Percentiles rank a stretch among this genome's conserved stretches.
Evolutionary conservation across 495 filamentous ascomycete genomes (phyloP).

Genomic region (Penicillium flavigenum): DNA sequence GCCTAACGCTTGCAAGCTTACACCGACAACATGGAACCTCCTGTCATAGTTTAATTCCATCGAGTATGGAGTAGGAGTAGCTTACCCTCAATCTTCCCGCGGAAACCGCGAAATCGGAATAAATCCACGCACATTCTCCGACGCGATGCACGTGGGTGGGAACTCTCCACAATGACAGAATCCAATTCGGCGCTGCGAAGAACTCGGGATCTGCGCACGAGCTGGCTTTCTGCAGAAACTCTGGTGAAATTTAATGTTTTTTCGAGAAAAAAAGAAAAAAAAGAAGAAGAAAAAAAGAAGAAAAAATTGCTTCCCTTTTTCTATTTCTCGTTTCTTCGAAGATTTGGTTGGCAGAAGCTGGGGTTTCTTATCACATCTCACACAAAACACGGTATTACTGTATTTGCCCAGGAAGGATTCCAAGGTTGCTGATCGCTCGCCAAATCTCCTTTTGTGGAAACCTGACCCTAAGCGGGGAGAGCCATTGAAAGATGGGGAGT

Average conservation of each 20-base stretch:
- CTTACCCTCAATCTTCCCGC: slow-evolving; percentile 9
- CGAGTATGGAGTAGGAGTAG: neutral
- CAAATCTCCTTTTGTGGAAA: slow-evolving; percentile 9
- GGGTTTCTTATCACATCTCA: slow-evolving; percentile 9
- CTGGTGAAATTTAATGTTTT: neutral
- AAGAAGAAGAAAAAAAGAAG: no score
- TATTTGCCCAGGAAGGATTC: neutral
- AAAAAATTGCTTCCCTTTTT: no score
- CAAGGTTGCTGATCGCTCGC: slow-evolving; percentile 11
- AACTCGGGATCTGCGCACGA: neutral
- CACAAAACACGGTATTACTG: neutral
- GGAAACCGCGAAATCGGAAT: slow-evolving; percentile 1
- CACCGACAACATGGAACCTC: slow-evolving; percentile 13
- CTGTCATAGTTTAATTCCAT: neutral
- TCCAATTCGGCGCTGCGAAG: slow-evolving; percentile 9
- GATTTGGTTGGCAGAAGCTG: slow-evolving; percentile 2
- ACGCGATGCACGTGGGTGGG: slow-evolving; percentile 13
- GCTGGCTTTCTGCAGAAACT: slow-evolving; percentile 14
- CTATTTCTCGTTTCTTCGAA: neutral
- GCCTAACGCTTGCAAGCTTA: neutral
- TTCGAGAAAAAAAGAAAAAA: neutral
- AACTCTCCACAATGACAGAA: slow-evolving; percentile 2
- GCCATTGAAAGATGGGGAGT: neutral
- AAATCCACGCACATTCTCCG: neutral
- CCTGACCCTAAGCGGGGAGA: neutral